Conservation (phyloP, 768 basidiomycete species). For the Tylopilus intermedius region DNA sequence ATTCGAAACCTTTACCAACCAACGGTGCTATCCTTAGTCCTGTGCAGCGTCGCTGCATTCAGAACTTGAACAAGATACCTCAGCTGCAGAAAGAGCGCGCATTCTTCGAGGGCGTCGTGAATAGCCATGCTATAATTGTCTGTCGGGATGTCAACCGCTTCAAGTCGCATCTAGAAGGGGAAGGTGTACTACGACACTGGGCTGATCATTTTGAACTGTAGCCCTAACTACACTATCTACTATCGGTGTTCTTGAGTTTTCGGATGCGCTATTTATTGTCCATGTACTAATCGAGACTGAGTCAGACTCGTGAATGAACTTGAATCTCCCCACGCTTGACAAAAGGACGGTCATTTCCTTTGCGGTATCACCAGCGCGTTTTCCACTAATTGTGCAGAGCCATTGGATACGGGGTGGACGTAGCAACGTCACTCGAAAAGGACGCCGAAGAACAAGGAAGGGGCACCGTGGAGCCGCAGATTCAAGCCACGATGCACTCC, state of each 20-base stretch:
- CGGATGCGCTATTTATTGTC: neutral
- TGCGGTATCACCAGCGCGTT: neutral
- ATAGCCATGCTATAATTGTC: slow-evolving; percentile 70
- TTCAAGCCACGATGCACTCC: neutral
- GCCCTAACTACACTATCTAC: neutral
- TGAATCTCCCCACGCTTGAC: neutral
- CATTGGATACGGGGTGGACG: slow-evolving; percentile 1
- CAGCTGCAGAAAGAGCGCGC: slow-evolving; percentile 64
- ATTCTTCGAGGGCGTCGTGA: slow-evolving; percentile 54
- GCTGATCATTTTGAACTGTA: slow-evolving; percentile 54
- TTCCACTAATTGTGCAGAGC: slow-evolving; percentile 2
- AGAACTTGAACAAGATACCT: slow-evolving; percentile 63
- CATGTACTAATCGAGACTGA: neutral
- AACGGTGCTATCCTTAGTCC: slow-evolving; percentile 51
- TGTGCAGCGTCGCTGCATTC: slow-evolving; percentile 52
- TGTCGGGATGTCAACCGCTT: slow-evolving; percentile 63
- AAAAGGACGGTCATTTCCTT: neutral
- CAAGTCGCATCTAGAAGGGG: slow-evolving; percentile 52
- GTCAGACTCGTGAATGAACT: too few species aligned
- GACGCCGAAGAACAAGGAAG: slow-evolving; percentile 7
- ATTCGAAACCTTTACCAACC: slow-evolving; percentile 14
- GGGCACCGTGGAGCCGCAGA: neutral
- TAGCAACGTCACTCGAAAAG: neutral
- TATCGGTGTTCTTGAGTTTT: neutral
- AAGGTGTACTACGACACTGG: slow-evolving; percentile 68